Evolutionary conservation across 2,329 filamentous ascomycete species (phyloP).

Genomic region (Venturiaceae sp.): DNA sequence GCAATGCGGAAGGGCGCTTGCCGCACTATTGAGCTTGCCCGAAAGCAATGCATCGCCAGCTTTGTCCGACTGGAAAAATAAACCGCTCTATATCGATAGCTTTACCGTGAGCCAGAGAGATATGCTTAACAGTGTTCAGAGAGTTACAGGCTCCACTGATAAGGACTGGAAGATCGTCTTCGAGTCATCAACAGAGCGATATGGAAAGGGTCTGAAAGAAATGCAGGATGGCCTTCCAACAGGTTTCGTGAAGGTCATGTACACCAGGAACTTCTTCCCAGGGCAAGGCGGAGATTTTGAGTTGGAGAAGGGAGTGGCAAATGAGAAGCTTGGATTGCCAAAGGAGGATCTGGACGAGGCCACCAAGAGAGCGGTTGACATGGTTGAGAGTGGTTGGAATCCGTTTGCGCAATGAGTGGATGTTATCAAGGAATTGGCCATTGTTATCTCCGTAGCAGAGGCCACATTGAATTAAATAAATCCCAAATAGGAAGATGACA

Average conservation of each 20-base stretch:
- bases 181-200: conserved; percentile 14
- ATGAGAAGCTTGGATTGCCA: conserved; percentile 45
- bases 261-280: conserved; percentile 11
- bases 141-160: conserved; percentile 22
- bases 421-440: no score
- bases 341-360: conserved; percentile 49
- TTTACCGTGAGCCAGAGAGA: conserved; percentile 26
- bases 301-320: conserved; percentile 29
- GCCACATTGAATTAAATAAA: no score
- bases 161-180: conserved; percentile 25
- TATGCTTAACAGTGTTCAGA: conserved; percentile 24
- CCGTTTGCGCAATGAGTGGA: not conserved
- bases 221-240: conserved; percentile 8
- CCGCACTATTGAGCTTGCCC: conserved; percentile 26
- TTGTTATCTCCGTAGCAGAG: no score
- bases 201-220: conserved; percentile 9
- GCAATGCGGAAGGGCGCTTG: conserved; percentile 46
- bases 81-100: conserved; percentile 23
- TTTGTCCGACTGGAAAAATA: conserved; percentile 15
- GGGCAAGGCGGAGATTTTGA: conserved; percentile 9
- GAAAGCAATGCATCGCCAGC: conserved; percentile 9
- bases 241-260: conserved; percentile 12
- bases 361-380: conserved; percentile 39
- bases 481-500: no score
- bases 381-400: conserved; percentile 24